These are phyloP conservation scores for Fusarium poae DNA, from an alignment of 2,329 filamentous ascomycete species.

Conservation along the genomic window DNA sequence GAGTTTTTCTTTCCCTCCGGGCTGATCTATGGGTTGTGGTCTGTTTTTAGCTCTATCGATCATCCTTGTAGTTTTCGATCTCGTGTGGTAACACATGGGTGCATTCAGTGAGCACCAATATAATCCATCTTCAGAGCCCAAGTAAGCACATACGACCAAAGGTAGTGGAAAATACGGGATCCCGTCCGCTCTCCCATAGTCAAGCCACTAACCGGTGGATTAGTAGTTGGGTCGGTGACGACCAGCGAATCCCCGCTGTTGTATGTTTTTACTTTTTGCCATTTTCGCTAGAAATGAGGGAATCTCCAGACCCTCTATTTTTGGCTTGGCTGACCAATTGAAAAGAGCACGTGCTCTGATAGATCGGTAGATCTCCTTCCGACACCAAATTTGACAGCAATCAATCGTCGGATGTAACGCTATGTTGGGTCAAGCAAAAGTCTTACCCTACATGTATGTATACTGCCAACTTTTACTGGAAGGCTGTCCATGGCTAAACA, in stretches of 20 bases:
- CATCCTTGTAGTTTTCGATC: neutral
- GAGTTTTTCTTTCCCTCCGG: neutral
- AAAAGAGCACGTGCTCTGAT: neutral
- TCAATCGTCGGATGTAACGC: neutral
- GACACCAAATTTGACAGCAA: neutral
- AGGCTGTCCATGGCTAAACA: neutral
- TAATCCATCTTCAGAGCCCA: rapidly evolving
- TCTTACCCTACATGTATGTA: neutral
- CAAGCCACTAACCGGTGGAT: conserved; percentile 33
- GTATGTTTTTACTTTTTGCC: conserved; percentile 14
- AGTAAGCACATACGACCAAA: conserved; percentile 27
- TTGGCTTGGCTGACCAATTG: neutral
- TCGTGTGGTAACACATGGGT: neutral
- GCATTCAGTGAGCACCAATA: rapidly evolving
- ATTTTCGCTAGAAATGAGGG: neutral
- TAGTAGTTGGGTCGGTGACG: conserved; percentile 38
- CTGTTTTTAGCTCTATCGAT: neutral
- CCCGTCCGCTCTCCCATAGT: conserved; percentile 36
- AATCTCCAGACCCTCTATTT: neutral
- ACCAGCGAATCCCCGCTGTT: conserved; percentile 37
- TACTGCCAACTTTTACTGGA: neutral
- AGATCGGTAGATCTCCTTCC: conserved; percentile 4
- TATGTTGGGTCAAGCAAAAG: no score
- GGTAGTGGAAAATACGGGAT: conserved; percentile 35
- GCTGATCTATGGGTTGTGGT: neutral